These are phyloP conservation scores for Cryptosporidium tyzzeri DNA, from an alignment of 169 alveolate species.

Conservation along the genomic window DNA sequence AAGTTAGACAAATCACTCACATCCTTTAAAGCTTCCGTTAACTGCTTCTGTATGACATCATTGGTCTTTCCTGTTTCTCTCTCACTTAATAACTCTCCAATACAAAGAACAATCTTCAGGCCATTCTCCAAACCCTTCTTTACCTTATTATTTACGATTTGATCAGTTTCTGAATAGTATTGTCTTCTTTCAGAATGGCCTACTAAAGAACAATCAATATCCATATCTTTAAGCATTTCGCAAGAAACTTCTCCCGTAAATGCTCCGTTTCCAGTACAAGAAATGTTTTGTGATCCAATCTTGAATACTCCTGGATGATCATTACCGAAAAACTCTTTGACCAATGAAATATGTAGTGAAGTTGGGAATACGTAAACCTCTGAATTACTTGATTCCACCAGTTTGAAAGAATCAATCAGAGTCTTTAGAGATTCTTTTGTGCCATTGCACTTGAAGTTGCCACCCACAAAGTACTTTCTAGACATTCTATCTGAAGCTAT, in stretches of 20 bases:
- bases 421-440: constrained; percentile 84
- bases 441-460: constrained; percentile 97
- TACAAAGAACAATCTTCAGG: constrained; percentile 93
- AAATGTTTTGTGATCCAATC: constrained; percentile 93
- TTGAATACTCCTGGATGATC: constrained; percentile 81
- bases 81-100: constrained; percentile 96
- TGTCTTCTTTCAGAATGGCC: constrained; percentile 99
- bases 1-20: constrained; percentile 89
- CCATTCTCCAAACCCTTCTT: constrained; percentile 87
- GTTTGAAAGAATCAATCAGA: constrained; percentile 83
- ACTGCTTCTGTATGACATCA: constrained; percentile 92
- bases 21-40: constrained; percentile 80
- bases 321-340: constrained; percentile 75
- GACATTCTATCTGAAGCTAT: constrained; percentile 77
- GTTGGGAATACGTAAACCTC: constrained; percentile 86
- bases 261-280: constrained; percentile 95
- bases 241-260: constrained; percentile 98
- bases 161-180: constrained; percentile 94
- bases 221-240: constrained; percentile 92
- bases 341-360: constrained; percentile 87
- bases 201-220: constrained; percentile 93
- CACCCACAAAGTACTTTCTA: constrained; percentile 93
- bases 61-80: constrained; percentile 93
- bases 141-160: constrained; percentile 94
- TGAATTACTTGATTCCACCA: constrained; percentile 73